phyloP scores from a whole-genome alignment of 2,329 filamentous ascomycete genomes.

The Sarocladiaceae sp. region DNA sequence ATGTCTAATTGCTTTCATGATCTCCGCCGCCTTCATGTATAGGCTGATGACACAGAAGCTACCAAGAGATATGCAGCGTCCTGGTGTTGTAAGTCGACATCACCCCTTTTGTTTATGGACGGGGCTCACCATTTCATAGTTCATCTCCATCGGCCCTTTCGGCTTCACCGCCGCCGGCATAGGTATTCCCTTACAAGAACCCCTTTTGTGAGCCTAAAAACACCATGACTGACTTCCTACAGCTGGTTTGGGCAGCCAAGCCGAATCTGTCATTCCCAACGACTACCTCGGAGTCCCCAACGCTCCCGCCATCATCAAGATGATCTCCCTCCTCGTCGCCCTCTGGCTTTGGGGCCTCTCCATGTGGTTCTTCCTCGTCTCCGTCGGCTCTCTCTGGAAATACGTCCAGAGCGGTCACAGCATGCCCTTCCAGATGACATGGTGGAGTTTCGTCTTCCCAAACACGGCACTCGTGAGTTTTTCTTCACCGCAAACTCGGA shows the following conservation, averaged over 20 bases:
- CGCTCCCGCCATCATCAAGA: slow-evolving; percentile 36
- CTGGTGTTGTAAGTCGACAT: slow-evolving; percentile 53
- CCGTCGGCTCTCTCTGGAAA: slow-evolving; percentile 67
- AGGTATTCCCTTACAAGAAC: neutral
- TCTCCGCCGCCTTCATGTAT: slow-evolving; percentile 79
- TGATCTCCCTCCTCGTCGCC: slow-evolving; percentile 54
- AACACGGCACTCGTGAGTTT: slow-evolving; percentile 59
- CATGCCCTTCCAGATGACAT: slow-evolving; percentile 77
- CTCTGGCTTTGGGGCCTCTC: slow-evolving; percentile 81
- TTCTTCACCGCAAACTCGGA: no score
- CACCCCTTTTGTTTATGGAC: neutral
- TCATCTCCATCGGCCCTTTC: slow-evolving; percentile 73
- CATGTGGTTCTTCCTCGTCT: slow-evolving; percentile 78
- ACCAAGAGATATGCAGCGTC: slow-evolving; percentile 66
- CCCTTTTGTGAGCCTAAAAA: neutral
- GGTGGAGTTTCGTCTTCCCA: slow-evolving; percentile 78
- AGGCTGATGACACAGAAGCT: slow-evolving; percentile 84
- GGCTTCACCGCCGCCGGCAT: slow-evolving; percentile 49
- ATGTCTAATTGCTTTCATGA: slow-evolving; percentile 62
- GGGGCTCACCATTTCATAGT: slow-evolving; percentile 45
- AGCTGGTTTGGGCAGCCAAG: slow-evolving; percentile 39
- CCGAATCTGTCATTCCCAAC: slow-evolving; percentile 35
- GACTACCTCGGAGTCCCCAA: slow-evolving; percentile 35
- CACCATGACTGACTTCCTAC: neutral
- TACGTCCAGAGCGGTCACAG: slow-evolving; percentile 49